These are phyloP conservation scores for Macroventuria anomochaeta DNA, from an alignment of 2,329 filamentous ascomycete species.

Conservation along the genomic window DNA sequence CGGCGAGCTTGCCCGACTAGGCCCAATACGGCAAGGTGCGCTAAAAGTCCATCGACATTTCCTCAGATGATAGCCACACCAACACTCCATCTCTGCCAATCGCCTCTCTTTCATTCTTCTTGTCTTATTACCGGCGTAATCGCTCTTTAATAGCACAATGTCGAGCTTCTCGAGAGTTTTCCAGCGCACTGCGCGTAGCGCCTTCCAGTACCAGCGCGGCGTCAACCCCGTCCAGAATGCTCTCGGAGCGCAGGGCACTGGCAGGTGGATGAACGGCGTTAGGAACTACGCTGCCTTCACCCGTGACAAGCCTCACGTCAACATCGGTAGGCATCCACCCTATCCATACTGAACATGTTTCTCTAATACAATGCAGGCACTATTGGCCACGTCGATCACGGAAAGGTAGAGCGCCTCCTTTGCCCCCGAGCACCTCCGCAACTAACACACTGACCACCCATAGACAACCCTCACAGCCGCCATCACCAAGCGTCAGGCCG, in stretches of 20 bases:
- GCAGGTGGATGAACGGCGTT: conserved; percentile 69
- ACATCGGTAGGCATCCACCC: conserved; percentile 73
- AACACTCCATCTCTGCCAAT: conserved; percentile 36
- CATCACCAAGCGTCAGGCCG: conserved; percentile 97
- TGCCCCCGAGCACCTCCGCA: conserved; percentile 24
- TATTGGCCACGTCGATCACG: conserved; percentile 99
- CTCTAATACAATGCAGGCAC: conserved; percentile 66
- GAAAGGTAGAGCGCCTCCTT: conserved; percentile 71
- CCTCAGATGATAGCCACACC: conserved; percentile 12
- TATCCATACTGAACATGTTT: not conserved
- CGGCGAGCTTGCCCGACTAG: conserved; percentile 2
- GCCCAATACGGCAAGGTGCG: conserved; percentile 4
- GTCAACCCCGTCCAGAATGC: conserved; percentile 79
- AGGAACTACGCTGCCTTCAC: conserved; percentile 73
- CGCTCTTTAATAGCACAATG: conserved; percentile 64
- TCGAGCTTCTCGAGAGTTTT: conserved; percentile 82
- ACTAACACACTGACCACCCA: conserved; percentile 19
- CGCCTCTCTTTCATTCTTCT: conserved; percentile 38
- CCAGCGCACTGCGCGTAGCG: conserved; percentile 79
- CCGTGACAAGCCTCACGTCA: conserved; percentile 95
- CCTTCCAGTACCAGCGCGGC: conserved; percentile 69
- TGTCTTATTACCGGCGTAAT: conserved; percentile 28
- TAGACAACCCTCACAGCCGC: conserved; percentile 97
- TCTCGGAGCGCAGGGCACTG: conserved; percentile 67
- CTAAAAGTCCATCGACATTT: conserved; percentile 10